Percentiles rank a stretch among this genome's conserved stretches.
These are phyloP conservation scores for Acanthochlamys bracteata DNA, from an alignment of 106 monocot genomes.

Conservation along the genomic window DNA sequence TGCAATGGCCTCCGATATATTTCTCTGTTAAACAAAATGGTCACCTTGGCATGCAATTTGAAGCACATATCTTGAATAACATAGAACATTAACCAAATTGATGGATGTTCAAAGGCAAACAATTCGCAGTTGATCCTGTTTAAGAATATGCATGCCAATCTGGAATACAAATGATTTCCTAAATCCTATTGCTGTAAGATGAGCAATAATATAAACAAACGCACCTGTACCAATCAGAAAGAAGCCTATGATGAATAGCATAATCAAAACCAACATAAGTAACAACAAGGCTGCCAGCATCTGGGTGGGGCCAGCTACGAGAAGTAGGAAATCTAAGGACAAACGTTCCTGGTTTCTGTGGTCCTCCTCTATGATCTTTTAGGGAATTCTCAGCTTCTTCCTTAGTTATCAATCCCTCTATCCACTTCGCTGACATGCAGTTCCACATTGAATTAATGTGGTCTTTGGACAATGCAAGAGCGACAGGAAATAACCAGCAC, in stretches of 20 bases:
- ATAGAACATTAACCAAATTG: too few relatives aligned
- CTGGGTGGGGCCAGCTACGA: slow-evolving; percentile 99
- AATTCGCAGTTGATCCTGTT: too few relatives aligned
- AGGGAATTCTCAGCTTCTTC: slow-evolving; percentile 81
- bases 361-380: slow-evolving; percentile 23
- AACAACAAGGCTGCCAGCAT: slow-evolving; percentile 81
- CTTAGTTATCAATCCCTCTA: slow-evolving; percentile 80
- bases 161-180: too few relatives aligned
- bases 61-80: too few relatives aligned
- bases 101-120: too few relatives aligned
- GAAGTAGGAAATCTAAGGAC: slow-evolving; percentile 86
- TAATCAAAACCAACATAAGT: slow-evolving; percentile 71
- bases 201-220: slow-evolving; percentile 1
- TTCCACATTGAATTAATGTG: slow-evolving; percentile 55
- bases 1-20: slow-evolving; percentile 19
- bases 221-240: slow-evolving; percentile 62
- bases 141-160: too few relatives aligned
- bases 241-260: slow-evolving; percentile 58
- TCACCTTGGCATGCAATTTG: too few relatives aligned
- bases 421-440: slow-evolving; percentile 63
- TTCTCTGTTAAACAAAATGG: slow-evolving; percentile 19
- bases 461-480: slow-evolving; percentile 53
- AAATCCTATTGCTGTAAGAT: too few relatives aligned
- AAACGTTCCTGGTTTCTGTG: slow-evolving; percentile 68
- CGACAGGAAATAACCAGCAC: slow-evolving; percentile 87